Conservation (phyloP, 1,284 basidiomycete species). For the Irpex sp. region DNA sequence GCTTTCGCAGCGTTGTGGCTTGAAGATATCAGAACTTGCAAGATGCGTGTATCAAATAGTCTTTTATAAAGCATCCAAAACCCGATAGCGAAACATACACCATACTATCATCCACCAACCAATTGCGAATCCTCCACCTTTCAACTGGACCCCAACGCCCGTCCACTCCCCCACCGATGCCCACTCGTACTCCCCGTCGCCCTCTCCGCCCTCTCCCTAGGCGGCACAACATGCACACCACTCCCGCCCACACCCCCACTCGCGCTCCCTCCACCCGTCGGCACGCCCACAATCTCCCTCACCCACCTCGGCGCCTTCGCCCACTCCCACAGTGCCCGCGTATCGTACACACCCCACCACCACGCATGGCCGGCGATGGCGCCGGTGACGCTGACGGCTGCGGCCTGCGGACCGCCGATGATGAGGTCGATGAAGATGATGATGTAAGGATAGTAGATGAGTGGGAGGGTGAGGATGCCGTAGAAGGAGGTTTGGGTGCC, state of each 20-base stretch:
- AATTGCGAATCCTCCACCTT: neutral
- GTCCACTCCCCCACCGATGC: slow-evolving; percentile 37
- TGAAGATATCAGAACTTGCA: too few species aligned
- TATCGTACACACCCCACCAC: slow-evolving; percentile 65
- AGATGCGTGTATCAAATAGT: too few species aligned
- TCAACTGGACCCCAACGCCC: slow-evolving; percentile 29
- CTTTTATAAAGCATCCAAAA: too few species aligned
- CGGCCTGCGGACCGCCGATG: slow-evolving; percentile 53
- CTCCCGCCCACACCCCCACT: slow-evolving; percentile 17
- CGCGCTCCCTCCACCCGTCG: slow-evolving; percentile 14
- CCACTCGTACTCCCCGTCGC: slow-evolving; percentile 18
- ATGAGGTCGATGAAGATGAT: slow-evolving; percentile 71
- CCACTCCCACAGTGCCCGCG: slow-evolving; percentile 15
- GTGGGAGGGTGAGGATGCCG: slow-evolving; percentile 67
- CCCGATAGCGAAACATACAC: neutral
- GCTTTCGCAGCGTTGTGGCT: too few species aligned
- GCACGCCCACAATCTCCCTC: slow-evolving; percentile 21
- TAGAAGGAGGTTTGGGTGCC: slow-evolving; percentile 66
- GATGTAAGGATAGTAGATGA: slow-evolving; percentile 71
- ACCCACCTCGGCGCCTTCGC: slow-evolving; percentile 37
- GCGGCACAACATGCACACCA: slow-evolving; percentile 29
- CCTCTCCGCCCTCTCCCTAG: slow-evolving; percentile 17
- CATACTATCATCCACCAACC: neutral
- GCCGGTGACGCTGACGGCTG: slow-evolving; percentile 58
- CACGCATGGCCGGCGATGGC: slow-evolving; percentile 73